Evolutionary conservation across 768 basidiomycete species (phyloP).

Genomic region (Asterophora parasitica): DNA sequence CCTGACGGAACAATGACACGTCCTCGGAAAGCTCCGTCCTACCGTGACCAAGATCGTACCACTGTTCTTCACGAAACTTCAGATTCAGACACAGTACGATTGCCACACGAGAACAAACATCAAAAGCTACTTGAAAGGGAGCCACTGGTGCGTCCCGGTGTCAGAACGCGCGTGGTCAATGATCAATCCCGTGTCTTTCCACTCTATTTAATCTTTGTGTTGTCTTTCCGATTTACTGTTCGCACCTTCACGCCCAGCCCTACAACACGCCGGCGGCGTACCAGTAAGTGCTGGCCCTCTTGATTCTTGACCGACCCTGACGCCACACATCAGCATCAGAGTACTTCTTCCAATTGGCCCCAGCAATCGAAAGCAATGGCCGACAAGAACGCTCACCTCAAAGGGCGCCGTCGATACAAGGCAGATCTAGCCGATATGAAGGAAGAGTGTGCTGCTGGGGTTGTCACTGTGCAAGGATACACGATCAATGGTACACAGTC

Average conservation of each 20-base stretch:
- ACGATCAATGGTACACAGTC: constrained; percentile 35
- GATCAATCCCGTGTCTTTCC: not conserved
- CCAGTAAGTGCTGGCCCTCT: constrained; percentile 2
- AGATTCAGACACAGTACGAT: not conserved
- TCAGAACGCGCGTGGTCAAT: no score
- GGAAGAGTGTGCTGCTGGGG: constrained; percentile 30
- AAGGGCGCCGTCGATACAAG: constrained; percentile 52
- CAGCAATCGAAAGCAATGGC: constrained; percentile 2
- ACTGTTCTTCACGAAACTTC: not conserved
- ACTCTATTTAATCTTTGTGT: no score
- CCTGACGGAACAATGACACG: no score
- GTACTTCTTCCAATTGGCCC: not conserved
- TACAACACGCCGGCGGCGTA: not conserved
- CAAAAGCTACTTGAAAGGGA: not conserved
- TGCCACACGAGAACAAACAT: not conserved
- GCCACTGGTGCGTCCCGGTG: no score
- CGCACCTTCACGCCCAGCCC: constrained; percentile 1
- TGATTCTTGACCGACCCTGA: constrained; percentile 6
- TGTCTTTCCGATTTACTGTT: no score
- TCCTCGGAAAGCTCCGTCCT: not conserved
- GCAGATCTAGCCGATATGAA: constrained; percentile 52
- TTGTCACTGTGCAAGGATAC: constrained; percentile 31
- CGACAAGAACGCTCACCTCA: constrained; percentile 40
- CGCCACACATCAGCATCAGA: not conserved
- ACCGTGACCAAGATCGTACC: not conserved